Conservation (phyloP, 1,284 basidiomycete species). For the Porogramme epimiltina region DNA sequence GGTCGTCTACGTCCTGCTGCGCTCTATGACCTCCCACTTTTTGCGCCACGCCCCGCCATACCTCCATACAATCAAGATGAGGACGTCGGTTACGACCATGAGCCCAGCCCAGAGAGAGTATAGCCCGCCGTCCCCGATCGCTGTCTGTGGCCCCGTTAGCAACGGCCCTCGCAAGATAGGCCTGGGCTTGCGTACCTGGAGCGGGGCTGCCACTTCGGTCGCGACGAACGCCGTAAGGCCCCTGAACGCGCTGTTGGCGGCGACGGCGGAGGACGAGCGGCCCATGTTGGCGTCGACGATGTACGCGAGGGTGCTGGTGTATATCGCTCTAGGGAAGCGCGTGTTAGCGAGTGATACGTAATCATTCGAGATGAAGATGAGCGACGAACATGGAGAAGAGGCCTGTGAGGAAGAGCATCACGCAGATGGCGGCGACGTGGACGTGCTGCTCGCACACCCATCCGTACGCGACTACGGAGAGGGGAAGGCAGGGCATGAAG, state of each 20-base stretch:
- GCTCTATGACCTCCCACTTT: constrained; percentile 32
- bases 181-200: constrained; percentile 48
- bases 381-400: constrained; percentile 23
- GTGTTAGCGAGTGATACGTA: not conserved
- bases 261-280: constrained; percentile 69
- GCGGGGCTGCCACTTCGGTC: constrained; percentile 66
- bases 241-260: constrained; percentile 71
- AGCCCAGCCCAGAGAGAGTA: constrained; percentile 75
- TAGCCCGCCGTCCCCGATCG: constrained; percentile 70
- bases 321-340: constrained; percentile 78
- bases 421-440: constrained; percentile 63
- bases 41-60: constrained; percentile 46
- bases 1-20: not conserved
- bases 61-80: constrained; percentile 55
- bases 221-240: constrained; percentile 72
- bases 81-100: constrained; percentile 50
- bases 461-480: constrained; percentile 67
- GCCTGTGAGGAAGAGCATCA: constrained; percentile 65
- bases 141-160: constrained; percentile 34
- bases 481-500: constrained; percentile 57
- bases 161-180: not conserved
- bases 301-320: constrained; percentile 73
- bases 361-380: too few species aligned
- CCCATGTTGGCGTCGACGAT: constrained; percentile 80
- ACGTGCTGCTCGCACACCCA: constrained; percentile 74